phyloP scores from a whole-genome alignment of 257 asterid genomes.

The Nicotiana sylvestris region DNA sequence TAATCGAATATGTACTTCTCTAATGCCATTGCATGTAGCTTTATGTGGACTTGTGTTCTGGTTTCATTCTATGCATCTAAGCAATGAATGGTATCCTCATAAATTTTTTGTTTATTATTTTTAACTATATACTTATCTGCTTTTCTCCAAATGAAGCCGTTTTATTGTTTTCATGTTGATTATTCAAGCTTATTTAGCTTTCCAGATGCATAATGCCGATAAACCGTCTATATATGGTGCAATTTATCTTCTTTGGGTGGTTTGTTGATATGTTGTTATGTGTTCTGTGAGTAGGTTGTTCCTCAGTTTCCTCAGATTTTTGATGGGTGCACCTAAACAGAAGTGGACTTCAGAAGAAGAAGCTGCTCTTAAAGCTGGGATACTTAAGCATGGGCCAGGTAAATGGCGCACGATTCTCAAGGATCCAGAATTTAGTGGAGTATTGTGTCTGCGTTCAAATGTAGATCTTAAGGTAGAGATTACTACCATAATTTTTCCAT shows the following conservation, averaged over 20 bases:
- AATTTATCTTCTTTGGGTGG: neutral
- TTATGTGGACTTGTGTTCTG: neutral
- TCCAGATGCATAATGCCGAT: neutral
- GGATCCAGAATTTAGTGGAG: constrained; percentile 87
- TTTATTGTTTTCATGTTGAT: constrained; percentile 1
- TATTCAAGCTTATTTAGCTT: neutral
- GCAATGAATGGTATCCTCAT: neutral
- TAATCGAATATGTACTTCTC: neutral
- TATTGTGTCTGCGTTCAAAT: constrained; percentile 71
- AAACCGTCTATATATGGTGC: neutral
- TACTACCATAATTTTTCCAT: neutral
- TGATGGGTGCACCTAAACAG: constrained; percentile 97
- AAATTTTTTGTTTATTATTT: neutral
- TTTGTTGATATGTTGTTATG: constrained; percentile 1
- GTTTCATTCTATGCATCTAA: neutral
- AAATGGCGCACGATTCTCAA: constrained; percentile 96
- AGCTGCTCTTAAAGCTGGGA: constrained; percentile 97
- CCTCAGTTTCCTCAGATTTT: neutral
- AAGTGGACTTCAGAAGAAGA: constrained; percentile 99
- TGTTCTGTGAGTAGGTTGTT: constrained; percentile 4
- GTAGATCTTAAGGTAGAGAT: constrained; percentile 88
- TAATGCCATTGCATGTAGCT: neutral
- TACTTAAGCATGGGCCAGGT: constrained; percentile 91
- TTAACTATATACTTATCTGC: neutral
- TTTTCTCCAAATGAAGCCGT: neutral